A percentile compares a stretch with the other conserved stretches of the same genome.
Conservation (phyloP, 2,329 filamentous ascomycete genomes). For the Beauveria sp. region DNA sequence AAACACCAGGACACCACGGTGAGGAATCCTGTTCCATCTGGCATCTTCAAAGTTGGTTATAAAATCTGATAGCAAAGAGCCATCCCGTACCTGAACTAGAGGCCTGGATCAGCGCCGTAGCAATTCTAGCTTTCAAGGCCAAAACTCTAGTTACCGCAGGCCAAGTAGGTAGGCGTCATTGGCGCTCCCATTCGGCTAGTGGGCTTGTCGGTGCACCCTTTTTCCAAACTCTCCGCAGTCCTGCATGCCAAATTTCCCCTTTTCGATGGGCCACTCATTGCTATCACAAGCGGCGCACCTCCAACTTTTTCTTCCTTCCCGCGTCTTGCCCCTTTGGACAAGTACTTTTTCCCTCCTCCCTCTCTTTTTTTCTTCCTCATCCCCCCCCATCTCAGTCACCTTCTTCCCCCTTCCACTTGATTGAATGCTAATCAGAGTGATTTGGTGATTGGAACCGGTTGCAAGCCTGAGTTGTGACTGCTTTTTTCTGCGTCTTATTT, state of each 20-base stretch:
- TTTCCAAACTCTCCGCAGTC: neutral
- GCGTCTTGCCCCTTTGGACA: conserved; percentile 11
- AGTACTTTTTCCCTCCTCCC: conserved; percentile 8
- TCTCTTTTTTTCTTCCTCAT: conserved; percentile 21
- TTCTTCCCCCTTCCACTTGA: neutral
- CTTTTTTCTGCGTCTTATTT: conserved; percentile 17
- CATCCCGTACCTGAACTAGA: no score
- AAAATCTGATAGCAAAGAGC: no score
- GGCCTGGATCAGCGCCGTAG: neutral
- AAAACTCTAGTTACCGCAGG: no score
- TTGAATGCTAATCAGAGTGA: neutral
- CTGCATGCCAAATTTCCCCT: conserved; percentile 29
- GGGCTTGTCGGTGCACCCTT: neutral
- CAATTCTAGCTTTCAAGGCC: no score
- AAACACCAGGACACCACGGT: no score
- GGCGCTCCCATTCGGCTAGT: neutral
- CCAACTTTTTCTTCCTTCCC: neutral
- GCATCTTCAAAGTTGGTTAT: no score
- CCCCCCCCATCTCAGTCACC: conserved; percentile 15
- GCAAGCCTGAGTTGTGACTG: neutral
- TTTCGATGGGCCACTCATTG: conserved; percentile 18
- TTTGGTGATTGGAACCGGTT: conserved; percentile 4
- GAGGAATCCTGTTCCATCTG: no score
- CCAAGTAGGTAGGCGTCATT: conserved; percentile 1
- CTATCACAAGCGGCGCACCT: neutral